Evolutionary conservation across 164 flowering plant genomes (phyloP).

Genomic region (Paratinospora sagittata): DNA sequence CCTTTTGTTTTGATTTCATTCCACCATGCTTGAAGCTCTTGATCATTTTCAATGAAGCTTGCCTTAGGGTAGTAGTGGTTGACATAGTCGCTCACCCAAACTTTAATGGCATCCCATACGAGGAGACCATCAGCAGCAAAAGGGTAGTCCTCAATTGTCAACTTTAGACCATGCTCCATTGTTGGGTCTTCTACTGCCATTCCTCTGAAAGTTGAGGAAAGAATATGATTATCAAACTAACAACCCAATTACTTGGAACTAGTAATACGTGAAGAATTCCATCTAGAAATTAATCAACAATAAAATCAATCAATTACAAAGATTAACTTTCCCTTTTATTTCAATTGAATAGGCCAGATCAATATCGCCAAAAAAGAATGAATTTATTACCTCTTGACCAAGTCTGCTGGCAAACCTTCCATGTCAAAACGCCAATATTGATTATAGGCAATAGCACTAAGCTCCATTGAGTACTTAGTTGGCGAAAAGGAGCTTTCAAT

Average conservation of each 20-base stretch:
- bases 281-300: neutral
- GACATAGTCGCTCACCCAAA: constrained; percentile 72
- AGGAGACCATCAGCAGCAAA: constrained; percentile 74
- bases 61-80: constrained; percentile 52
- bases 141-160: constrained; percentile 77
- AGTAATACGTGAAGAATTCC: too few relatives aligned
- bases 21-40: constrained; percentile 88
- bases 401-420: constrained; percentile 59
- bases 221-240: too few relatives aligned
- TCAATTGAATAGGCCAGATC: neutral
- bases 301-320: neutral
- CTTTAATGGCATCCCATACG: constrained; percentile 59
- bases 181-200: constrained; percentile 53
- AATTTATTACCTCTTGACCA: constrained; percentile 43
- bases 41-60: constrained; percentile 36
- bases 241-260: too few relatives aligned
- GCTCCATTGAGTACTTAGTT: constrained; percentile 43
- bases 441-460: constrained; percentile 55
- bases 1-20: constrained; percentile 57
- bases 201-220: constrained; percentile 41
- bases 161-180: constrained; percentile 49
- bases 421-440: constrained; percentile 56
- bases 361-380: neutral
- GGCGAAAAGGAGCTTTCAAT: constrained; percentile 56
- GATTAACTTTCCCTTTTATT: neutral